A percentile compares a stretch with the other conserved stretches of the same genome.
Conservation (phyloP, 2,329 filamentous ascomycete species). For the Xylariaceae sp. region DNA sequence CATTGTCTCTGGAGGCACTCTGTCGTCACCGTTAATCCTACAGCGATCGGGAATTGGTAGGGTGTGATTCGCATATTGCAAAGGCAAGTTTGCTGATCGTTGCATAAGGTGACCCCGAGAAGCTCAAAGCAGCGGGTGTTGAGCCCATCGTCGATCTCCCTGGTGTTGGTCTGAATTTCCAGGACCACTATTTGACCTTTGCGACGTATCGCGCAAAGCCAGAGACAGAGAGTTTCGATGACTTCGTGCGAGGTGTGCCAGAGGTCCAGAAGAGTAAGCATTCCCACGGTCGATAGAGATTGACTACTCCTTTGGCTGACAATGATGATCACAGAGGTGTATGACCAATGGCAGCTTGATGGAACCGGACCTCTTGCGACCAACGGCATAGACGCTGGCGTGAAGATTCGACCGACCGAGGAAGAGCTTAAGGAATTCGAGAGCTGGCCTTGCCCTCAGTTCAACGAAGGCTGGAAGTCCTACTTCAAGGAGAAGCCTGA, state of each 20-base stretch:
- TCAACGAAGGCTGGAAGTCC: constrained; percentile 70
- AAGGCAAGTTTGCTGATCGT: neutral
- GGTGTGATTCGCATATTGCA: neutral
- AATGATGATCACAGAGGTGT: constrained; percentile 47
- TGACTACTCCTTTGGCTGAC: constrained; percentile 1
- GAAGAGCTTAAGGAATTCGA: constrained; percentile 66
- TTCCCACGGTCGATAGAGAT: neutral
- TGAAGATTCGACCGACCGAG: constrained; percentile 69
- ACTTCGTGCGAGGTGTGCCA: constrained; percentile 71
- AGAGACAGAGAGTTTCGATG: constrained; percentile 73
- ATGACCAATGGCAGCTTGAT: constrained; percentile 73
- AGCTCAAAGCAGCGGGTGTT: constrained; percentile 64
- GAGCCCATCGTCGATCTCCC: constrained; percentile 67
- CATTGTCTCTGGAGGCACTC: constrained; percentile 67
- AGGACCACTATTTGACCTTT: constrained; percentile 72
- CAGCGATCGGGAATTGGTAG: constrained; percentile 67
- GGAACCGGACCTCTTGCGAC: constrained; percentile 74
- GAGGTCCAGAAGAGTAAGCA: constrained; percentile 61
- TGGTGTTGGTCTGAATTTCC: constrained; percentile 72
- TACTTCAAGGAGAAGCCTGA: constrained; percentile 84
- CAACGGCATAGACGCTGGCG: constrained; percentile 75
- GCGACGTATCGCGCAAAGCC: constrained; percentile 69
- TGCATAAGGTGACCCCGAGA: constrained; percentile 56
- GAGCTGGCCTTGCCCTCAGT: constrained; percentile 70
- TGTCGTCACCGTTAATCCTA: constrained; percentile 70